Evolutionary conservation across 1,284 basidiomycete genomes (phyloP), one percentile per base, ranked within the genome.

Genomic region (Lignosus rhinocerotis): DNA sequence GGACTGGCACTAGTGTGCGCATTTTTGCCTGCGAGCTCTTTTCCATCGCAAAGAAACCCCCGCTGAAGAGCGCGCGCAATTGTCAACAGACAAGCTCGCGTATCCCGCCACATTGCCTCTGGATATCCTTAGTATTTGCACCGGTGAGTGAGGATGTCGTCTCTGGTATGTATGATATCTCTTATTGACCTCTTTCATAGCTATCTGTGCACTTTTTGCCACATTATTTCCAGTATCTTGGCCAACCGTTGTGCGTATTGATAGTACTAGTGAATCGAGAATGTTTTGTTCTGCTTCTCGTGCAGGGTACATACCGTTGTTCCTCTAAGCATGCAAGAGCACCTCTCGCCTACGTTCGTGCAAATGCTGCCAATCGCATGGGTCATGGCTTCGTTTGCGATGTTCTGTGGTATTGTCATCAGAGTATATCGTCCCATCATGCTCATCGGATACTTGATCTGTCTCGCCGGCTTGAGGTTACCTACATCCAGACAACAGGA

Each of bases 311-410:
- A 55, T 76, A 0, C 73, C 74, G 1, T 67, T 75, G 0, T 80
- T 74, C 66, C 77, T 77, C 64, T 76, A 79, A 60, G 72, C 74
- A 1, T 69, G 71, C 55, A 61, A 72, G 65, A 50, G 71, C 64
- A 59, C 67, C 1, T 65, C 62, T 1, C 66, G 69, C 1, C 58
- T 67, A n/a, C 60, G 53, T 2, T 68, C 68, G 66, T 75, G 6
- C 56, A 74, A 32, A 51, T 67, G 8, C 56, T 73, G 2, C 45
- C 68, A 4, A 58, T 59, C 10, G 62, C 69, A 0, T 50, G 69
- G 14, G 55, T 67, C 43, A 60, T 69, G 21, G 55, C 71, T 0
- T 67, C 69, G 0, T 63, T 66, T 45, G 65, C 69, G 1, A 50
- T 74, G 17, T 3, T 69, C 9, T 50, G 58, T 39, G 72, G 72